phyloP scores from a whole-genome alignment of 2,329 filamentous ascomycete species.

The Diatrype stigma region DNA sequence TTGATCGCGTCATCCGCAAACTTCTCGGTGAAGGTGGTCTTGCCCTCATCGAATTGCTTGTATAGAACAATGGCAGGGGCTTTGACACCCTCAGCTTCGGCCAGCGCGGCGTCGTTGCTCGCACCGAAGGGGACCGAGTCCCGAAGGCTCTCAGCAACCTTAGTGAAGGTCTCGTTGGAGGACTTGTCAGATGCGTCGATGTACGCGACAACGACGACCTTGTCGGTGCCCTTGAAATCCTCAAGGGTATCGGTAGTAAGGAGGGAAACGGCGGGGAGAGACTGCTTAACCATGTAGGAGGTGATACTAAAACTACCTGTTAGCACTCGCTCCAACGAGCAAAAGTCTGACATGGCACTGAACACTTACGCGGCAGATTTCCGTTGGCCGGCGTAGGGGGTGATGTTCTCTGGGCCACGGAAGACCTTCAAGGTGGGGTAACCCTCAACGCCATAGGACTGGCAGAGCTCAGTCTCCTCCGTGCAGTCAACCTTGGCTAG shows the following conservation, averaged over 20 bases:
- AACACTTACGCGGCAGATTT: conserved; percentile 69
- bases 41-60: conserved; percentile 97
- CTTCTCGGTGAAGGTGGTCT: conserved; percentile 75
- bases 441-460: conserved; percentile 85
- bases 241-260: conserved; percentile 79
- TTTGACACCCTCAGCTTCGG: conserved; percentile 85
- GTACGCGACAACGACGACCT: conserved; percentile 91
- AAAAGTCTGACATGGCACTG: neutral
- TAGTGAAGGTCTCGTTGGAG: conserved; percentile 78
- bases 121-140: conserved; percentile 92
- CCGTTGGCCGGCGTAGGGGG: conserved; percentile 82
- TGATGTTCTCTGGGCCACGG: conserved; percentile 78
- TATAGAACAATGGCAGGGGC: conserved; percentile 87
- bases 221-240: conserved; percentile 97
- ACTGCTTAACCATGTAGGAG: conserved; percentile 97
- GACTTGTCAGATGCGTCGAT: conserved; percentile 75
- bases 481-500: conserved; percentile 93
- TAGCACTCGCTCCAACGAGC: conserved; percentile 5
- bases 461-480: conserved; percentile 87
- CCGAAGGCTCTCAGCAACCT: conserved; percentile 70
- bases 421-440: conserved; percentile 99
- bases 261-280: conserved; percentile 82
- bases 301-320: conserved; percentile 45
- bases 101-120: conserved; percentile 75
- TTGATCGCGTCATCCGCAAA: conserved; percentile 78